Percentiles rank a stretch among this genome's conserved stretches.
Evolutionary conservation across 139 green algal species (phyloP).

Genomic region (Yamagishiella unicocca): DNA sequence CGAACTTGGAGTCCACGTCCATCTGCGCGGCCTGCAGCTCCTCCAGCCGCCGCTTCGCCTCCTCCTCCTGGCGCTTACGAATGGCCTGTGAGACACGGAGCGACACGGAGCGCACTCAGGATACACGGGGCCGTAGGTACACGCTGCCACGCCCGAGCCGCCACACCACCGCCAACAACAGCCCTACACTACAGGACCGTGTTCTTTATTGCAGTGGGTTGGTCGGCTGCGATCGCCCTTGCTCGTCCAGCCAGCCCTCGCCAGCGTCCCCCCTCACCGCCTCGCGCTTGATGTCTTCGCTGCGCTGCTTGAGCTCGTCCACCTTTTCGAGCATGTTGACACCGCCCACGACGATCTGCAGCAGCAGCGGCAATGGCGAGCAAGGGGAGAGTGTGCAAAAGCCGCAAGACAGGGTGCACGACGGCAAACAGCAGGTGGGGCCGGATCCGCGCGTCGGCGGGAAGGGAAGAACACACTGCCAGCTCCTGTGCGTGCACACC

Average conservation of each 20-base stretch:
- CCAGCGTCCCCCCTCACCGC: conserved; percentile 52
- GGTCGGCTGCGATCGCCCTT: too few relatives aligned
- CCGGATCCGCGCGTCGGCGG: too few relatives aligned
- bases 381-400: neutral
- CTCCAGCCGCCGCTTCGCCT: conserved; percentile 62
- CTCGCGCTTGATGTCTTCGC: conserved; percentile 72
- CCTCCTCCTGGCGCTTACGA: conserved; percentile 68
- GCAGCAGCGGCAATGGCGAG: neutral
- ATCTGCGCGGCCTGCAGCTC: conserved; percentile 62
- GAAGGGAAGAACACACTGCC: too few relatives aligned
- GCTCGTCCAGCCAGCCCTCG: too few relatives aligned
- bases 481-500: conserved; percentile 34
- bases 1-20: conserved; percentile 62
- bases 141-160: too few relatives aligned
- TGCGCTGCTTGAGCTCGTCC: conserved; percentile 75
- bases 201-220: too few relatives aligned
- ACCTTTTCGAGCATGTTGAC: conserved; percentile 82
- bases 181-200: too few relatives aligned
- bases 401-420: neutral
- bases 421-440: too few relatives aligned
- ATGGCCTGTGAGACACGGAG: conserved; percentile 29
- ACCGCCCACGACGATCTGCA: conserved; percentile 68
- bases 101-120: too few relatives aligned
- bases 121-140: too few relatives aligned
- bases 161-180: too few relatives aligned